phyloP scores from a whole-genome alignment of 768 basidiomycete species.

The Hygrocybe coccinea region DNA sequence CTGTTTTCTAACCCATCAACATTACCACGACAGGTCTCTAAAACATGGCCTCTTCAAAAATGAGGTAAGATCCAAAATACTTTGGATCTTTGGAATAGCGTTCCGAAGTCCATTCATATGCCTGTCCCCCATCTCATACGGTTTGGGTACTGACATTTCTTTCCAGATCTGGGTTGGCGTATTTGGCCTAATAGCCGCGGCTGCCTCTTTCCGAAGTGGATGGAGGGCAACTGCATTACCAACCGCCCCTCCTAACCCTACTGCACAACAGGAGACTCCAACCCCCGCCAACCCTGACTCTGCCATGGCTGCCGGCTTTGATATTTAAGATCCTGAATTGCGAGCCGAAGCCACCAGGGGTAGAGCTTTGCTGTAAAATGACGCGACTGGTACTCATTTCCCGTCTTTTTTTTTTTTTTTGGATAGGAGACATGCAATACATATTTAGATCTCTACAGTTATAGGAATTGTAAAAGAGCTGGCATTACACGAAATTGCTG shows the following conservation, averaged over 20 bases:
- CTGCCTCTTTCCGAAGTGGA: conserved; percentile 61
- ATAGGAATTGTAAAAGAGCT: too few species aligned
- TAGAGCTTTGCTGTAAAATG: too few species aligned
- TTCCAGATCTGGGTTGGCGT: conserved; percentile 39
- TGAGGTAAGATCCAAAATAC: conserved; percentile 41
- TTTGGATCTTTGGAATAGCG: not conserved
- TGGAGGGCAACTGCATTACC: conserved; percentile 66
- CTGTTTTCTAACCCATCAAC: not conserved
- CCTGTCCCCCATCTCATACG: not conserved
- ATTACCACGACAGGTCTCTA: conserved; percentile 50
- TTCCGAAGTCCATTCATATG: too few species aligned
- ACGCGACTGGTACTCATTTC: too few species aligned
- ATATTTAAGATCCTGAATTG: not conserved
- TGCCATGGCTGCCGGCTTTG: not conserved
- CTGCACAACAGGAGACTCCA: not conserved
- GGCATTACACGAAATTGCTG: too few species aligned
- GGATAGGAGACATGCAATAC: too few species aligned
- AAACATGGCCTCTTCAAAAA: conserved; percentile 62
- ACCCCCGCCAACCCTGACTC: not conserved
- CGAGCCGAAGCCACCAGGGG: too few species aligned
- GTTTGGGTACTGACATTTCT: not conserved
- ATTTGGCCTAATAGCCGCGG: conserved; percentile 45
- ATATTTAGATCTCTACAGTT: too few species aligned
- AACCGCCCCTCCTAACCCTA: not conserved
- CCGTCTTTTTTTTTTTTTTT: too few species aligned